Percentiles rank a stretch among this genome's conserved stretches.
These are phyloP conservation scores for Madurella fahalii DNA, from an alignment of 2,329 filamentous ascomycete genomes.

Conservation along the genomic window DNA sequence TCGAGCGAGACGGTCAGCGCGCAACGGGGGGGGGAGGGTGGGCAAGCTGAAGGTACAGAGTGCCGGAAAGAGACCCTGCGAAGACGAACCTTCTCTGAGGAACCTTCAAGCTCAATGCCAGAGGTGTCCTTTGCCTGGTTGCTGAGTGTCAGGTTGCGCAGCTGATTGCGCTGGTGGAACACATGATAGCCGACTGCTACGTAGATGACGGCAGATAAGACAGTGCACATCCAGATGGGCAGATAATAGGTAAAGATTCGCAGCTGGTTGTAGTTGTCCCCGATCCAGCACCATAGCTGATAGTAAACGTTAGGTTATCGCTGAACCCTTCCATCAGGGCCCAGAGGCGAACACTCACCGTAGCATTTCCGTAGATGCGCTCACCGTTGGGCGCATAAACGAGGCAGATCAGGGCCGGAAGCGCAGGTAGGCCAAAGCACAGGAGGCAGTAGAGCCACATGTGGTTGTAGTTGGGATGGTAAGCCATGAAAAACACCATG, in stretches of 20 bases:
- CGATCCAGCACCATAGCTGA: slow-evolving; percentile 62
- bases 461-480: slow-evolving; percentile 60
- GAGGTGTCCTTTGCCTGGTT: slow-evolving; percentile 36
- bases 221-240: slow-evolving; percentile 57
- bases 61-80: not conserved
- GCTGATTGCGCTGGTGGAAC: slow-evolving; percentile 53
- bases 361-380: slow-evolving; percentile 51
- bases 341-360: slow-evolving; percentile 37
- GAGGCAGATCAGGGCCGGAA: slow-evolving; percentile 65
- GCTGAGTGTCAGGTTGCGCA: slow-evolving; percentile 51
- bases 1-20: not conserved
- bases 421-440: slow-evolving; percentile 68
- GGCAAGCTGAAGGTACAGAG: not conserved
- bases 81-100: slow-evolving; percentile 33
- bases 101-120: slow-evolving; percentile 27
- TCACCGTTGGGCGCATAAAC: slow-evolving; percentile 18
- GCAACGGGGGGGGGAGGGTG: not conserved
- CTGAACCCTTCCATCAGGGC: not conserved
- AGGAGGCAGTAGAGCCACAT: slow-evolving; percentile 66
- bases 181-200: slow-evolving; percentile 56
- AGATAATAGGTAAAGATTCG: slow-evolving; percentile 61
- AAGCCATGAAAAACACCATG: slow-evolving; percentile 60
- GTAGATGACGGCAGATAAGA: slow-evolving; percentile 52
- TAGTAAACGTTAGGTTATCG: slow-evolving; percentile 2
- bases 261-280: slow-evolving; percentile 48